phyloP scores from a whole-genome alignment of 2,329 filamentous ascomycete species.

The Aspergillus floridensis region DNA sequence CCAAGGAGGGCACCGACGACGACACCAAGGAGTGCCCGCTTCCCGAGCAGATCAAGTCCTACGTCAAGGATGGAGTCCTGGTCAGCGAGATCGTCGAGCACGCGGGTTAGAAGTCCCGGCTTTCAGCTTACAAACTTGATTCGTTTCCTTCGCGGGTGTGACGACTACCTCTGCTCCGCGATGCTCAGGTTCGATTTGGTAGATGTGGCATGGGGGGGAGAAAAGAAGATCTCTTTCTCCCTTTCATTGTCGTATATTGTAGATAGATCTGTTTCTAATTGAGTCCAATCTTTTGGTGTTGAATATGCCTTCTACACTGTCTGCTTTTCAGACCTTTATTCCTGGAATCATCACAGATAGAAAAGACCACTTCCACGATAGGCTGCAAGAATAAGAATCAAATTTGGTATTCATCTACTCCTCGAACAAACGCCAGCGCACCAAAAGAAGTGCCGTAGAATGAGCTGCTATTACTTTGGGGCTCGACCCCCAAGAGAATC shows the following conservation, averaged over 20 bases:
- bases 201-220: background rate
- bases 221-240: background rate
- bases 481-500: too few species aligned
- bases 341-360: too few species aligned
- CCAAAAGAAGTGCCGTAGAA: too few species aligned
- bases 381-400: too few species aligned
- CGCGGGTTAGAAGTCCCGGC: slow-evolving; percentile 59
- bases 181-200: background rate
- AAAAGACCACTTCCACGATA: too few species aligned
- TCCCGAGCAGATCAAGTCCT: slow-evolving; percentile 86
- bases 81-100: slow-evolving; percentile 96
- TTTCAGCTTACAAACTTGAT: background rate
- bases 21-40: slow-evolving; percentile 86
- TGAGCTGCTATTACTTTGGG: too few species aligned
- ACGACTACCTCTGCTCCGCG: too few species aligned
- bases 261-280: background rate
- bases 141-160: background rate
- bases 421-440: too few species aligned
- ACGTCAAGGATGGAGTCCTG: slow-evolving; percentile 71
- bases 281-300: background rate
- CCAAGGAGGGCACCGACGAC: slow-evolving; percentile 63
- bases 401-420: too few species aligned
- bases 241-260: background rate
- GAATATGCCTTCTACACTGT: background rate
- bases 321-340: too few species aligned